Base-by-base conservation (phyloP, 371 early-diverging fungal species). In the Polyrhizophydium stewartii region DNA sequence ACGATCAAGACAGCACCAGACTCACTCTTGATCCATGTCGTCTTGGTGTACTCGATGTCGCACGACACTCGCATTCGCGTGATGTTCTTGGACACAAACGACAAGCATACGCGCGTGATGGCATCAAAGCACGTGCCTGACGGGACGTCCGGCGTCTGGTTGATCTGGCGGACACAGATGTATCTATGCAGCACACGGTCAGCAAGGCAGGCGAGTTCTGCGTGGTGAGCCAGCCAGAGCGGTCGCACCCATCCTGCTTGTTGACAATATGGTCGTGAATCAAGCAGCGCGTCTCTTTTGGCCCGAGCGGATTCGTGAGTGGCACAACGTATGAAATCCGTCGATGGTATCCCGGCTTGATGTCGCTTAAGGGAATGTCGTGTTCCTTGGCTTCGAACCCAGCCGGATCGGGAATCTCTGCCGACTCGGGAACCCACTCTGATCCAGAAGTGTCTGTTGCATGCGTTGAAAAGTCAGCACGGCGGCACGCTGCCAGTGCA, bases 81-180 rank as follows among this genome's bases (percentile, higher is more conserved):
- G 19, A 12, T 19, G 17, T 49, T 40, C 10, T 22, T 30, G 21
- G 37, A 6, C 30, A 47, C 57, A n/a, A 24, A 27, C 16, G 65
- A 63, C 16, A 72, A 45, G 56, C 77, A 77, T 3, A 72, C 40
- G 9, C 62, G 59, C 3, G 57, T 32, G 28, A 63, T 51, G 21
- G 68, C 51, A 25, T 64, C 30, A 45, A 77, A 77, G 12, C 62
- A n/a, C 33, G 49, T 72, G 12, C 77, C 77, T 49, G 70, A 64
- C 17, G 77, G 77, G n/a, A 77, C 77, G 51, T 73, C 74, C 10
- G 76, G 76, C 3, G 76, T 73, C 21, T n/a, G n/a, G n/a, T n/a
- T n/a, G n/a, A n/a, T n/a, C n/a, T n/a, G n/a, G n/a, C n/a, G n/a
- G n/a, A n/a, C n/a, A n/a, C n/a, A n/a, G n/a, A n/a, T n/a, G n/a